phyloP scores from a whole-genome alignment of 805 yeast species.

The Ogataea ramenticola region DNA sequence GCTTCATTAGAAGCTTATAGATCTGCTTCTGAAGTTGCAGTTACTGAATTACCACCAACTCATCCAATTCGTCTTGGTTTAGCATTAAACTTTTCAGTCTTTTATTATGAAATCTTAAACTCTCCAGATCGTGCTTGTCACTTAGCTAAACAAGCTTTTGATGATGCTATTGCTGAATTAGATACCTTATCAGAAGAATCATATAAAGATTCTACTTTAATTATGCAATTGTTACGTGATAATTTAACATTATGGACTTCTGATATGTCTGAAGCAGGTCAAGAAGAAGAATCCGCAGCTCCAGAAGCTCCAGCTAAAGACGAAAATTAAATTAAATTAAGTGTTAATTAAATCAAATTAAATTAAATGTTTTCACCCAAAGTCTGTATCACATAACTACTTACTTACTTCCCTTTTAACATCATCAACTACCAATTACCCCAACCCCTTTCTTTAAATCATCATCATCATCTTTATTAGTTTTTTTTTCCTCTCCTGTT shows the following conservation, averaged over 20 bases:
- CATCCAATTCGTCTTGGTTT: conserved; percentile 97
- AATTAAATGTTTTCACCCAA: background rate
- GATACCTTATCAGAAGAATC: conserved; percentile 97
- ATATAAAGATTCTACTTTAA: conserved; percentile 96
- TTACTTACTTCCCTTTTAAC: background rate
- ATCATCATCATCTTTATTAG: too few relatives aligned
- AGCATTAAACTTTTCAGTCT: conserved; percentile 95
- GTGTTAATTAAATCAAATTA: background rate
- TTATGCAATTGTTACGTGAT: conserved; percentile 98
- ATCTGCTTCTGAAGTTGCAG: conserved; percentile 94
- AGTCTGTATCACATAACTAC: background rate
- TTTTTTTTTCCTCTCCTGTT: too few relatives aligned
- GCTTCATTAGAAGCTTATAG: conserved; percentile 91
- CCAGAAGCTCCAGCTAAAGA: conserved; percentile 28
- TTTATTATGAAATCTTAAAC: conserved; percentile 96
- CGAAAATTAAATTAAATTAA: conserved; percentile 13
- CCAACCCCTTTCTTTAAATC: too few relatives aligned
- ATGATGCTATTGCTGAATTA: conserved; percentile 97
- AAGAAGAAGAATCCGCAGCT: conserved; percentile 46
- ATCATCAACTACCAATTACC: too few relatives aligned
- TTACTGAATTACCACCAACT: conserved; percentile 94
- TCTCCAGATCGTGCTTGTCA: conserved; percentile 99
- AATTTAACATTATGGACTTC: conserved; percentile 97
- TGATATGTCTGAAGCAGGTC: conserved; percentile 81
- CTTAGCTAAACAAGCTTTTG: conserved; percentile 97